phyloP scores from a whole-genome alignment of 371 early-diverging fungal genomes.

The Mucor irregularis region DNA sequence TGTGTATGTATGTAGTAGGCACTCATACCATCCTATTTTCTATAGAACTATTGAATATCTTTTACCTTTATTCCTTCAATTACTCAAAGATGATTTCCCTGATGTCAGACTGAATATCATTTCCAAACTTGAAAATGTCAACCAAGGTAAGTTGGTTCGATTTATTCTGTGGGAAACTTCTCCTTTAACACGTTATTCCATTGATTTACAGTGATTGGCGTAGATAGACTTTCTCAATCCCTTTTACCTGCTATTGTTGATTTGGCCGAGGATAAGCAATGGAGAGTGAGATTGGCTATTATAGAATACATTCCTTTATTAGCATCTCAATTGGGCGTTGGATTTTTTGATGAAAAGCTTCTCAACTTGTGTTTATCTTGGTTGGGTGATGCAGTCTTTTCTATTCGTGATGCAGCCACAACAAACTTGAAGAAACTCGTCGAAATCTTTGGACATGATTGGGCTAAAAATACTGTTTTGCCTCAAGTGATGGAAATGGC shows the following conservation, averaged over 20 bases:
- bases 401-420: slow-evolving; percentile 97
- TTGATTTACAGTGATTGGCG: slow-evolving; percentile 80
- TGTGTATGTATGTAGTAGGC: neutral
- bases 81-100: slow-evolving; percentile 95
- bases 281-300: slow-evolving; percentile 97
- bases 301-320: slow-evolving; percentile 97
- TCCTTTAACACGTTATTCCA: no score
- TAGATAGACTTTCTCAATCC: slow-evolving; percentile 94
- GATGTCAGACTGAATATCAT: slow-evolving; percentile 98
- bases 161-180: no score
- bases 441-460: slow-evolving; percentile 96
- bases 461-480: slow-evolving; percentile 91
- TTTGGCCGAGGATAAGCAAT: slow-evolving; percentile 98
- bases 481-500: slow-evolving; percentile 92
- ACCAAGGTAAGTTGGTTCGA: slow-evolving; percentile 71
- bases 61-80: slow-evolving; percentile 90
- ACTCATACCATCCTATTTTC: neutral
- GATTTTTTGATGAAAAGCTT: slow-evolving; percentile 96
- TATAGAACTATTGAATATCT: slow-evolving; percentile 90
- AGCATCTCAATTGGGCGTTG: slow-evolving; percentile 92
- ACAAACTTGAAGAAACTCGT: slow-evolving; percentile 88
- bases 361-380: slow-evolving; percentile 93
- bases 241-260: slow-evolving; percentile 97
- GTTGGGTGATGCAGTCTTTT: slow-evolving; percentile 97
- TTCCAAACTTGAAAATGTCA: slow-evolving; percentile 93